Conservation (phyloP, 768 basidiomycete genomes). For the Boletus tomentosulus region DNA sequence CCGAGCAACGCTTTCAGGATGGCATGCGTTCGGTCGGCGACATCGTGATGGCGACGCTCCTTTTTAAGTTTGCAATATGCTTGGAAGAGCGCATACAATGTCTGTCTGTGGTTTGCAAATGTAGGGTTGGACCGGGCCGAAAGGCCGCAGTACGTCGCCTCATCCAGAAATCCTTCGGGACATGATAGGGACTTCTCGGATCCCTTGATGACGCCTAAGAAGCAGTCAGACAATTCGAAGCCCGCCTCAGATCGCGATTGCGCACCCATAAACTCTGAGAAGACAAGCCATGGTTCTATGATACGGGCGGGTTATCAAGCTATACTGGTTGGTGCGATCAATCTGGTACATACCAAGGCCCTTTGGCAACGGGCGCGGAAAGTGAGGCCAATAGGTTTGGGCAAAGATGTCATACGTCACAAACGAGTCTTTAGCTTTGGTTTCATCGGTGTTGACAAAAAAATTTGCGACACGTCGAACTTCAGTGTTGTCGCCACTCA, state of each 20-base stretch:
- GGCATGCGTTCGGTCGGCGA: conserved; percentile 59
- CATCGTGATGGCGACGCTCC: conserved; percentile 43
- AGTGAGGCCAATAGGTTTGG: no score
- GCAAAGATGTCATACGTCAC: no score
- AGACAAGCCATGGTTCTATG: conserved; percentile 59
- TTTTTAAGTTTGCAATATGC: conserved; percentile 47
- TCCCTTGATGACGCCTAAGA: conserved; percentile 59
- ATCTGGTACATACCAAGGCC: no score
- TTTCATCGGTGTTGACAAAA: no score
- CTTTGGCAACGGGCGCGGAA: no score
- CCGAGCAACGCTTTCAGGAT: conserved; percentile 38
- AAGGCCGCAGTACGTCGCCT: conserved; percentile 41
- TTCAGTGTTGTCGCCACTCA: conserved; percentile 5
- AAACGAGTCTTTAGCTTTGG: no score
- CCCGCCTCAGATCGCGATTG: not conserved
- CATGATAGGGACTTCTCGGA: conserved; percentile 48
- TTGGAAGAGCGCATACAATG: conserved; percentile 54
- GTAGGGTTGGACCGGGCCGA: conserved; percentile 51
- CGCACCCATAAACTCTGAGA: conserved; percentile 61
- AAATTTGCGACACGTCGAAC: no score
- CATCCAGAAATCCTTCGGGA: conserved; percentile 39
- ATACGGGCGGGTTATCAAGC: not conserved
- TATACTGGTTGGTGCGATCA: not conserved
- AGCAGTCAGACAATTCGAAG: not conserved
- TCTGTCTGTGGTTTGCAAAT: no score